A percentile compares a stretch with the other conserved stretches of the same genome.
phyloP scores from a whole-genome alignment of 495 filamentous ascomycete species.

The Xylaria grammica region DNA sequence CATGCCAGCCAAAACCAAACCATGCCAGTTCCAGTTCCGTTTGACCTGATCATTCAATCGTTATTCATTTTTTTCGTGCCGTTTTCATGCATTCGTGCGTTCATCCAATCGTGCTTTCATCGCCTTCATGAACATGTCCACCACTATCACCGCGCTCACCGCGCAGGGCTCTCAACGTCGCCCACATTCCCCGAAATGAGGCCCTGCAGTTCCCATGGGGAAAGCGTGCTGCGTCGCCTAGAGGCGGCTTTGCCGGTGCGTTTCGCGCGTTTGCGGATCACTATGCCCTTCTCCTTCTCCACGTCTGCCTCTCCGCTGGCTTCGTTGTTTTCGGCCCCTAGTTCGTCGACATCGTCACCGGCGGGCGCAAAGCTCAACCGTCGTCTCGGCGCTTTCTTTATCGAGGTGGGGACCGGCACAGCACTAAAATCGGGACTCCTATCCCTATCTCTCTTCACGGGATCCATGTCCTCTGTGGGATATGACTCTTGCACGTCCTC shows the following conservation, averaged over 20 bases:
- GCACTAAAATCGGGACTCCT: not conserved
- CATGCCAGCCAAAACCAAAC: no score
- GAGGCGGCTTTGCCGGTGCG: conserved; percentile 51
- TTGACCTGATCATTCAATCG: no score
- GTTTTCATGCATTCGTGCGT: no score
- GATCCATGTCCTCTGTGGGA: conserved; percentile 2
- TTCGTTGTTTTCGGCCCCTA: not conserved
- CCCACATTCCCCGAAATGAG: conserved; percentile 51
- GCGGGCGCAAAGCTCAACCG: not conserved
- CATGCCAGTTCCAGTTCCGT: no score
- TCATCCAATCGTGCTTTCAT: no score
- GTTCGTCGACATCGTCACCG: conserved; percentile 18
- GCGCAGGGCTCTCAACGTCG: conserved; percentile 6
- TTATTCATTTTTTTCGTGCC: no score
- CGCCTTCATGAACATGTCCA: no score
- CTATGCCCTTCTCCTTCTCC: not conserved
- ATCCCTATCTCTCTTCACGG: not conserved
- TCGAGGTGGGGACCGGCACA: not conserved
- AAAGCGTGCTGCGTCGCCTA: conserved; percentile 71
- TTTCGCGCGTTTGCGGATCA: conserved; percentile 43
- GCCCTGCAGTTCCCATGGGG: conserved; percentile 72
- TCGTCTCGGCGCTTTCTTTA: conserved; percentile 11
- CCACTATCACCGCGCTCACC: not conserved
- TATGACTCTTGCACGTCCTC: not conserved
- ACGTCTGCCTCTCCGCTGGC: not conserved